Conservation (phyloP, 2,329 filamentous ascomycete genomes). For the Aspergillus ustus region DNA sequence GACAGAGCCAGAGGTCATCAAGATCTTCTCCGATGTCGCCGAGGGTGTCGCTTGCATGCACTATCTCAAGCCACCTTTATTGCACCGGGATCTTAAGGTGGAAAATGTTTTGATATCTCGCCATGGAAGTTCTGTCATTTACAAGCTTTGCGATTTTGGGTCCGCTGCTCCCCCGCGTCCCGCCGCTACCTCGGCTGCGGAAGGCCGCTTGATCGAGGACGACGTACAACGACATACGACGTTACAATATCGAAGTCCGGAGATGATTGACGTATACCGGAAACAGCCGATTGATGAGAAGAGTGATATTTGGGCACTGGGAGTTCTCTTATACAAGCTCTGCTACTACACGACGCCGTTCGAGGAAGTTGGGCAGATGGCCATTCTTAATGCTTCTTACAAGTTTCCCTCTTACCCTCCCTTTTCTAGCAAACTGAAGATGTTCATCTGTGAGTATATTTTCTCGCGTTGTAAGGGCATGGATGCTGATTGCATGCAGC, state of each 20-base stretch:
- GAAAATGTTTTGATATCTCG: constrained; percentile 93
- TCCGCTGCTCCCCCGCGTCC: constrained; percentile 83
- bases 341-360: constrained; percentile 99
- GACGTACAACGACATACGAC: constrained; percentile 97
- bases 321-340: constrained; percentile 93
- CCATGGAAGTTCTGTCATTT: constrained; percentile 69
- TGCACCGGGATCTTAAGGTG: constrained; percentile 95
- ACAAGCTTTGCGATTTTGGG: constrained; percentile 98
- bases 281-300: constrained; percentile 98
- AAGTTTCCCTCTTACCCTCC: constrained; percentile 85
- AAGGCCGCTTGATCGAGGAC: constrained; percentile 92
- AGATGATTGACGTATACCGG: constrained; percentile 98
- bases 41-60: constrained; percentile 99
- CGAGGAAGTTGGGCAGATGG: constrained; percentile 95
- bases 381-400: constrained; percentile 93
- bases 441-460: constrained; percentile 73
- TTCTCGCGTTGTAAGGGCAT: constrained; percentile 1
- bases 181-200: constrained; percentile 81
- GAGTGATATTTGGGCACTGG: constrained; percentile 96
- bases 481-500: constrained; percentile 47
- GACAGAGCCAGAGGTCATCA: constrained; percentile 95
- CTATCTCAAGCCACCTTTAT: constrained; percentile 89
- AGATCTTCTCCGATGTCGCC: constrained; percentile 94
- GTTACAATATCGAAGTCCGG: constrained; percentile 93
- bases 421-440: constrained; percentile 89